A percentile compares a stretch with the other conserved stretches of the same genome.
These are phyloP conservation scores for Plasmodium billcollinsi DNA, from an alignment of 169 alveolate genomes.

Conservation along the genomic window DNA sequence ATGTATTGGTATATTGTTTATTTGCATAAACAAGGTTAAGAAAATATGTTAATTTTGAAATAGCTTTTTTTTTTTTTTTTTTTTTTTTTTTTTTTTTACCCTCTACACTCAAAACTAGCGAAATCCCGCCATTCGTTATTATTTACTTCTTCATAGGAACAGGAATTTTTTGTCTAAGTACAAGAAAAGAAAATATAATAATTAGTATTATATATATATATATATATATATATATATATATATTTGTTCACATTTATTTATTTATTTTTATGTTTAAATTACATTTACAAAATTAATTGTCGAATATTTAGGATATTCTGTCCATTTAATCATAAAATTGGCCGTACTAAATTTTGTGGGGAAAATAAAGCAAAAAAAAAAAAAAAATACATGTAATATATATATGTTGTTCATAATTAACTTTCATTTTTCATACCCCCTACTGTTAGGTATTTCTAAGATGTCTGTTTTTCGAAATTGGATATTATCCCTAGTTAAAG, in stretches of 20 bases:
- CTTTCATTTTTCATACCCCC: conserved; percentile 32
- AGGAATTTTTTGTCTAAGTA: conserved; percentile 37
- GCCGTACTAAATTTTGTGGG: conserved; percentile 34
- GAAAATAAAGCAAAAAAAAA: neutral
- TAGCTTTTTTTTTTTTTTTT: conserved; percentile 1
- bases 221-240: neutral
- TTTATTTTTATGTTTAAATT: neutral
- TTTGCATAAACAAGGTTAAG: neutral
- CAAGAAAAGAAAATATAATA: neutral
- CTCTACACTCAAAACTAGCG: conserved; percentile 69
- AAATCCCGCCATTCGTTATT: conserved; percentile 50
- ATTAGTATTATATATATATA: conserved; percentile 4
- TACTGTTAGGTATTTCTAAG: conserved; percentile 65
- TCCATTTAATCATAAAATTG: conserved; percentile 56
- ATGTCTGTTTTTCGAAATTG: conserved; percentile 34
- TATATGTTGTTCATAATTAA: neutral
- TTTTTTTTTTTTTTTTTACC: conserved; percentile 19
- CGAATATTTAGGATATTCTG: conserved; percentile 70
- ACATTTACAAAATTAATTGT: conserved; percentile 68
- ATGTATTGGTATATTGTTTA: too few relatives aligned
- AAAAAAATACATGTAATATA: neutral
- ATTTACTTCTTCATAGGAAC: conserved; percentile 34
- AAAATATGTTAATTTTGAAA: neutral
- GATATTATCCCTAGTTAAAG: conserved; percentile 64
- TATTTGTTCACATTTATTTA: neutral